Conservation (phyloP, 2,329 filamentous ascomycete species). For the Ambrosiella cleistominuta region DNA sequence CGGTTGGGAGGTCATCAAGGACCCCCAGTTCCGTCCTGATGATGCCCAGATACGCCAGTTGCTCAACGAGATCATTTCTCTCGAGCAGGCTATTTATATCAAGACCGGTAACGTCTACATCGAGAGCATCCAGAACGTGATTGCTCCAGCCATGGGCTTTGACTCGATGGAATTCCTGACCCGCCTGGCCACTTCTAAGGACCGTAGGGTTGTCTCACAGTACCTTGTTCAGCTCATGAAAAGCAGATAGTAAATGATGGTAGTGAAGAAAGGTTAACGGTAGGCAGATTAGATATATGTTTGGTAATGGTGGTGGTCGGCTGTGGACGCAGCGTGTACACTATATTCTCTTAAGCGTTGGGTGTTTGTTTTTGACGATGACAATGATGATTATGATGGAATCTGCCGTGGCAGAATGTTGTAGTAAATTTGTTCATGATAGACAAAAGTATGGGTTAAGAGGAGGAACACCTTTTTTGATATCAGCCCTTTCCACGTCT, state of each 20-base stretch:
- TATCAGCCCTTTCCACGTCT: not conserved
- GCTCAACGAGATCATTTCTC: conserved; percentile 65
- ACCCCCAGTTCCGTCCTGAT: conserved; percentile 60
- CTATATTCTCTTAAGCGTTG: not conserved
- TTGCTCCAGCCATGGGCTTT: conserved; percentile 49
- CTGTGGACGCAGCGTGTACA: not conserved
- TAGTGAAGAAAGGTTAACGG: not conserved
- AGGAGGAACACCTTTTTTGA: conserved; percentile 1
- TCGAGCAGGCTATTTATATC: conserved; percentile 78
- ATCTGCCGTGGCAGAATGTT: not conserved
- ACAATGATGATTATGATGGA: not conserved
- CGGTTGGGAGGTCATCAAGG: conserved; percentile 74
- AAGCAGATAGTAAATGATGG: conserved; percentile 21
- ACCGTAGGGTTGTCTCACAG: conserved; percentile 43
- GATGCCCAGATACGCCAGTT: conserved; percentile 84
- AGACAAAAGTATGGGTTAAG: not conserved
- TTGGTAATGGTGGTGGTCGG: not conserved
- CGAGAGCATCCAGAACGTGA: conserved; percentile 42
- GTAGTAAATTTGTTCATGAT: not conserved
- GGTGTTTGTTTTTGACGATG: not conserved
- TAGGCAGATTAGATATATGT: not conserved
- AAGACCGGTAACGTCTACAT: conserved; percentile 79
- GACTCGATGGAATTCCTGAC: conserved; percentile 42
- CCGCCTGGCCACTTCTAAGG: conserved; percentile 38
- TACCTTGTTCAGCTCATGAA: conserved; percentile 46